phyloP scores from a whole-genome alignment of 306 rosid species.

The Cucumis hystrix region DNA sequence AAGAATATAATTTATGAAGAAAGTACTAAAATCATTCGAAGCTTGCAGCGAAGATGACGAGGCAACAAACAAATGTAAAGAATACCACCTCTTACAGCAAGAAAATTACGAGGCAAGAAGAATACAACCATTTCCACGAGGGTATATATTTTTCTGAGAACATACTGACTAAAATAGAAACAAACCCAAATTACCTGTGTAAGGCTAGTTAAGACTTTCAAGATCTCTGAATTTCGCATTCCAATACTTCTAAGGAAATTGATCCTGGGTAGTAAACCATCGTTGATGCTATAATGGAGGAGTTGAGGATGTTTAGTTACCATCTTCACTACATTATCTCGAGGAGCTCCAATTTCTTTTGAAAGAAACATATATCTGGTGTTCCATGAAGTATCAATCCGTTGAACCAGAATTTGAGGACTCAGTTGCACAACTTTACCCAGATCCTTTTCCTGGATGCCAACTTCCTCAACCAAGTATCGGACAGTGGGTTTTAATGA shows the following conservation, averaged over 20 bases:
- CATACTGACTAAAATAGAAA: background rate
- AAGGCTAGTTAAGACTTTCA: conserved; percentile 83
- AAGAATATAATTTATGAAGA: background rate
- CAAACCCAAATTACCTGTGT: conserved; percentile 51
- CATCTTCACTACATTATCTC: conserved; percentile 87
- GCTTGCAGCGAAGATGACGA: background rate
- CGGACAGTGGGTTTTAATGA: conserved; percentile 79
- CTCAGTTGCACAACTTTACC: conserved; percentile 90
- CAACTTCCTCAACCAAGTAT: conserved; percentile 89
- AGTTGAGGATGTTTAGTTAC: conserved; percentile 92
- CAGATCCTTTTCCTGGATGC: conserved; percentile 81
- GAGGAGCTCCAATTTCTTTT: conserved; percentile 84
- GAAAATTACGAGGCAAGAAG: background rate
- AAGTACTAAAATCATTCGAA: background rate
- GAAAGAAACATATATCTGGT: conserved; percentile 62
- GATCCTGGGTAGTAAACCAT: conserved; percentile 82
- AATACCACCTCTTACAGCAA: background rate
- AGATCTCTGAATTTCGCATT: conserved; percentile 71
- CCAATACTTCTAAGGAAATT: conserved; percentile 92
- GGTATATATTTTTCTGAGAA: background rate
- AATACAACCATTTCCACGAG: background rate
- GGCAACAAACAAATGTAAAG: background rate
- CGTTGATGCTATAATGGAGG: conserved; percentile 91
- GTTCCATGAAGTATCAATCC: conserved; percentile 80
- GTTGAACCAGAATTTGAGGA: conserved; percentile 89